Evolutionary conservation across 352 stramenopile genomes (phyloP), one percentile per base, ranked within the genome.

Genomic region (Globisporangium cylindrosporum): DNA sequence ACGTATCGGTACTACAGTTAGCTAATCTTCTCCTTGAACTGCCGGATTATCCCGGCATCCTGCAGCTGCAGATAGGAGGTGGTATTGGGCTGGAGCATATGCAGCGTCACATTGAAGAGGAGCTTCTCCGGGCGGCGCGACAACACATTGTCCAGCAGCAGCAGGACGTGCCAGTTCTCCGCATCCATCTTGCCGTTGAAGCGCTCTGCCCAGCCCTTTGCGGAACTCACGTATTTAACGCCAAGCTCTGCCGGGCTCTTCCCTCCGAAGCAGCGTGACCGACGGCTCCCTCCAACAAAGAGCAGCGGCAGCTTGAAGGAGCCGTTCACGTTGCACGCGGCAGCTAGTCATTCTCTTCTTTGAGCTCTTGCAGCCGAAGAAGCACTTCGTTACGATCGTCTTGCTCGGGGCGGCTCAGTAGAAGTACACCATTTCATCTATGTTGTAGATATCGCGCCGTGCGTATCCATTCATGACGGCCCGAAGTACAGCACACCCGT

Each of bases 401-500:
- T 29, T 29, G 27, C 27, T 29, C 27, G 27, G 3, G 27, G 27
- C 27, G 27, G 1, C 3, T 2, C 61, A 67, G 48, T 72, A 75
- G 49, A 67, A 70, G 38, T 65, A 68, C 1, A 60, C 60, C 5
- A 53, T 71, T 53, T 71, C 64, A 22, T 74, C 58, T 41, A 74
- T 70, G 8, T 74, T 74, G 69, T 58, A 72, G 18, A 69, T 65
- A 54, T 69, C 41, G 18, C 27, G 14, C 24, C 60, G 43, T 1
- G 59, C 53, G 36, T 74, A 69, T 9, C 29, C 25, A 25, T 58
- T 32, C 3, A 64, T 71, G 25, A 59, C 36, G 8, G 15, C 24
- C 3, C 49, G 29, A 27, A 67, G 63, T 3, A 27, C 18, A 0
- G 34, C 22, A 4, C 55, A 49, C 7, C 55, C 61, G 22, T 27